Percentiles rank a stretch among this genome's conserved stretches.
Conservation (phyloP, 106 monocot genomes). For the Posidonia australis region DNA sequence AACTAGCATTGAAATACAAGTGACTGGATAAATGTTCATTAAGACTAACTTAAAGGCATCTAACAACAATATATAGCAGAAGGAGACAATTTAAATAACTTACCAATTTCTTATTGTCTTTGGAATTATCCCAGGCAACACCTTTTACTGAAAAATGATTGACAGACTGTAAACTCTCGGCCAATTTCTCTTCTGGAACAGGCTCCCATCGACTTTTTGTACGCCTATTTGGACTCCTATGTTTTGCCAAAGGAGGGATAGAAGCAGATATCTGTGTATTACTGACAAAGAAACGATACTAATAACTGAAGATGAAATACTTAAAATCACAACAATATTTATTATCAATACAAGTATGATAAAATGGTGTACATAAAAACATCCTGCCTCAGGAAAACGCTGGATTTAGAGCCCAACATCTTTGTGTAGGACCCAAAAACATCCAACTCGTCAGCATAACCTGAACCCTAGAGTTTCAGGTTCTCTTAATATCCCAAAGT, state of each 20-base stretch:
- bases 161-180: conserved; percentile 23
- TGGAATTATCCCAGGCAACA: conserved; percentile 14
- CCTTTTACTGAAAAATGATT: conserved; percentile 23
- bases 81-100: not conserved
- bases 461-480: too few species aligned
- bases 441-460: too few species aligned
- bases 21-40: too few species aligned
- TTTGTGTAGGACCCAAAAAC: too few species aligned
- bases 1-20: too few species aligned
- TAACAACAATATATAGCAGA: too few species aligned
- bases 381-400: too few species aligned
- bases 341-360: too few species aligned
- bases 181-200: conserved; percentile 49
- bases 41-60: too few species aligned
- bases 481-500: too few species aligned
- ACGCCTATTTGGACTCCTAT: conserved; percentile 48
- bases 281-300: conserved; percentile 19
- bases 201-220: conserved; percentile 96
- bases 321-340: not conserved
- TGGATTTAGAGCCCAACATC: too few species aligned
- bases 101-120: conserved; percentile 32
- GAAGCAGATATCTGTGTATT: conserved; percentile 26
- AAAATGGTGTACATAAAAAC: too few species aligned
- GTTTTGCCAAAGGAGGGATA: conserved; percentile 22
- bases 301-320: not conserved